These are phyloP conservation scores for Aspergillus hiratsukae DNA, from an alignment of 2,329 filamentous ascomycete genomes.

Conservation along the genomic window DNA sequence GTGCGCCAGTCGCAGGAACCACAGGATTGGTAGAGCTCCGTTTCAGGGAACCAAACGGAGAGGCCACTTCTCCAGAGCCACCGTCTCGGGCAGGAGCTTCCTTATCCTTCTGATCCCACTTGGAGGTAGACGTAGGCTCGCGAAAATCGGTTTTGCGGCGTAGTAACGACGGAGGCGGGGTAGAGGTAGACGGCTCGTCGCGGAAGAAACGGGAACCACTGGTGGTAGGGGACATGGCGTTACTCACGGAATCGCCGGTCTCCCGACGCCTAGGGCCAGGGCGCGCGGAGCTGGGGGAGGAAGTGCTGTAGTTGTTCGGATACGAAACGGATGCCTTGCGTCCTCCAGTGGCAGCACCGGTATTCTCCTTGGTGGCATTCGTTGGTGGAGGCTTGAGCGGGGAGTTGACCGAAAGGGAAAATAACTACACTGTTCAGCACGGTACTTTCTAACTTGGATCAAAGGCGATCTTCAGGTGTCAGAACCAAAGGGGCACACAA, in stretches of 20 bases:
- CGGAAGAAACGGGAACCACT: slow-evolving; percentile 44
- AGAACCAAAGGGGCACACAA: background rate
- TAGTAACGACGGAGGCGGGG: slow-evolving; percentile 57
- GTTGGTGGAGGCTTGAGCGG: slow-evolving; percentile 80
- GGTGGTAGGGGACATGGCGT: slow-evolving; percentile 46
- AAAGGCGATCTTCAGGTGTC: background rate
- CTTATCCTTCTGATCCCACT: slow-evolving; percentile 49
- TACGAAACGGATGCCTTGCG: slow-evolving; percentile 79
- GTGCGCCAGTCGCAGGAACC: slow-evolving; percentile 44
- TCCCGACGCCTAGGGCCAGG: slow-evolving; percentile 78
- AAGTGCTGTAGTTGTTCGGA: slow-evolving; percentile 59
- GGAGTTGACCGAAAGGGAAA: slow-evolving; percentile 85
- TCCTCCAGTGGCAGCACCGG: slow-evolving; percentile 41
- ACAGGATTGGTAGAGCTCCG: slow-evolving; percentile 53
- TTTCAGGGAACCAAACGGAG: slow-evolving; percentile 53
- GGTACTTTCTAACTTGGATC: slow-evolving; percentile 7
- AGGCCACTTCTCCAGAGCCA: slow-evolving; percentile 35
- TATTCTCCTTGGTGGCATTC: slow-evolving; percentile 55
- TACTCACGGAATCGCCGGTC: slow-evolving; percentile 65
- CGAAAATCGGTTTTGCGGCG: slow-evolving; percentile 60
- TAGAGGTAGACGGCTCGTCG: slow-evolving; percentile 52
- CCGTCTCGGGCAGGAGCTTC: slow-evolving; percentile 42
- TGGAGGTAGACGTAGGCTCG: slow-evolving; percentile 41
- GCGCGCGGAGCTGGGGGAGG: slow-evolving; percentile 69
- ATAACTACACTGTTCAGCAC: slow-evolving; percentile 55